Evolutionary conservation across 768 basidiomycete species (phyloP), one percentile per base, ranked within the genome.

Genomic region (Astraeus odoratus): DNA sequence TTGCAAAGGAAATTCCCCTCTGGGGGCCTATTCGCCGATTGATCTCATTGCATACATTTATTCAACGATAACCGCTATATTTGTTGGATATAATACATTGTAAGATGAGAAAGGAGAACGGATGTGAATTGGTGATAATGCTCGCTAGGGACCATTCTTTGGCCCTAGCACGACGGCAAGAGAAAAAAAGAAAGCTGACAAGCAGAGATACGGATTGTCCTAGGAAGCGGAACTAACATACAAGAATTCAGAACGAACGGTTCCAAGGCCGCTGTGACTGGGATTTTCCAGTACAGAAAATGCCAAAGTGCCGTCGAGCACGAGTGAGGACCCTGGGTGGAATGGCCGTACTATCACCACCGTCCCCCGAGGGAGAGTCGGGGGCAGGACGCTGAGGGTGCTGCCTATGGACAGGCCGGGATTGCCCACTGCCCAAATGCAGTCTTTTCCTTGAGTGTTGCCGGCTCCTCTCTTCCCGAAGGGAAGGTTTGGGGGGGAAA

Each of bases 241-340:
- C 19, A 23, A 6, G 13, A 4, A 1, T 13, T 59, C 31, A 57
- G 27, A 26, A 41, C 12, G 18, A 8, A 26, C 39, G 39, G n/a
- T 51, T 44, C 20, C 44, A 42, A 29, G 25, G 36, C 26, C 27
- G 50, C 45, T 52, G 51, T 40, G 49, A 44, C 9, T 43, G 41
- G 20, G 46, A 48, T 22, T 47, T 68, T 49, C 59, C 55, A 34
- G 65, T 67, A 45, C 68, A 68, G 43, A 69, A 67, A 44, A 68
- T 69, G 38, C 67, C 67, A 36, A 68, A 68, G 36, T 58, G 53
- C 37, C 54, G 56, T 26, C 56, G 56, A 9, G 42, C 38, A 34
- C 50, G 57, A 25, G 53, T 24, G 5, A 52, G 33, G 8, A 47
- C 41, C 22, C 56, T 55, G 18, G 38, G 30, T n/a, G 31, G n/a